Conservation (phyloP, 2,329 filamentous ascomycete species). For the Ophiostoma ulmi region DNA sequence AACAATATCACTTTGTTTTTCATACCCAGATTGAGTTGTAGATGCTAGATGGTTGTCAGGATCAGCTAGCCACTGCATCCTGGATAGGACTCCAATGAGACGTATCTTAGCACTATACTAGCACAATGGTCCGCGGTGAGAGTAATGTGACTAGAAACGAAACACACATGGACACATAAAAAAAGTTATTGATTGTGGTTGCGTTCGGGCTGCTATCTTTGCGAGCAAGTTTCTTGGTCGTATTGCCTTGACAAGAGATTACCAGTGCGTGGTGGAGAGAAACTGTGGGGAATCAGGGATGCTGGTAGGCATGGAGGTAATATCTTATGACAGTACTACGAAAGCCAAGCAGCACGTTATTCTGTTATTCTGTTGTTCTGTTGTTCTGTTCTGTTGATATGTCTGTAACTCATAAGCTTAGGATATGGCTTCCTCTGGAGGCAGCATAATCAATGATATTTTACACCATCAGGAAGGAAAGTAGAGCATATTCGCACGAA, state of each 20-base stretch:
- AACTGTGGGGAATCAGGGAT: not conserved
- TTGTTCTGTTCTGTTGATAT: not conserved
- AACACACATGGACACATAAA: not conserved
- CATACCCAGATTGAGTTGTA: not conserved
- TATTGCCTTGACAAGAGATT: not conserved
- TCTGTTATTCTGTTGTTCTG: not conserved
- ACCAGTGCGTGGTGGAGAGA: conserved; percentile 3
- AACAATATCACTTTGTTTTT: not conserved
- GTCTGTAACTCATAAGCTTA: not conserved
- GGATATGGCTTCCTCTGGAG: not conserved
- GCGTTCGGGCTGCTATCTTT: not conserved
- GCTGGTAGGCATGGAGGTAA: not conserved
- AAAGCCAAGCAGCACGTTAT: not conserved
- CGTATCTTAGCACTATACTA: not conserved
- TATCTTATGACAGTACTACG: not conserved
- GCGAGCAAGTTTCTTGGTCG: conserved; percentile 8
- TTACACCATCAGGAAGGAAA: not conserved
- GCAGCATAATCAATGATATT: not conserved
- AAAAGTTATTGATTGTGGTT: not conserved
- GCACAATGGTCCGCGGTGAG: not conserved
- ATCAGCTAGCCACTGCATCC: not conserved
- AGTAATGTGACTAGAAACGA: not conserved
- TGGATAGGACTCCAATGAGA: not conserved
- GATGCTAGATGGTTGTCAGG: not conserved
- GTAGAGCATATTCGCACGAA: not conserved